Base-by-base conservation (phyloP, 2,329 filamentous ascomycete species). In the Tympanopsis confertula region DNA sequence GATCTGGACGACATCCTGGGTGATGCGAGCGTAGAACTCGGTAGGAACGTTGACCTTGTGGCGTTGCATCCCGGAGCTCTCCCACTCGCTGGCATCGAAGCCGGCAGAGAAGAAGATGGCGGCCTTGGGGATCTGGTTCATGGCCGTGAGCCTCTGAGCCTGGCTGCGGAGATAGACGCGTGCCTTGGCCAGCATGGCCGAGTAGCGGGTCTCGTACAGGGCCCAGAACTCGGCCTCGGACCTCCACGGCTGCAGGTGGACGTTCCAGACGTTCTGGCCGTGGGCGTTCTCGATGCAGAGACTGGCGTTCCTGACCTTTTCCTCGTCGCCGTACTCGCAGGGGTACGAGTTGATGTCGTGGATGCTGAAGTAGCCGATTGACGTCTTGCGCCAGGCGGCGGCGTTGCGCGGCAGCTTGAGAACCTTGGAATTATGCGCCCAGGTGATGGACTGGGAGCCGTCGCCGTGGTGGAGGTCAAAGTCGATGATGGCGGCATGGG, bases 331-430 rank as follows among this genome's bases (percentile, higher is more conserved):
- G 54, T 73, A 75, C 56, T 98, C 91, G 55, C 91, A 98, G 0
- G 93, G 91, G 52, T 93, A 98, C 0, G 89, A 96, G 59, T 98
- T 96, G 63, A 98, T 95, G 52, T 98, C 91, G 56, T 98, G 91
- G 32, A 98, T 58, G 55, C 88, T 95, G 58, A 94, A 96, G 55
- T 98, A 98, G 7, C 88, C 91, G 49, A 96, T 91, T 0, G 82
- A 80, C 1, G 82, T 79, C 63, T 85, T 91, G 61, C 89, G 89
- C 69, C 82, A 82, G 20, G 70, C 65, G 1, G 81, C 69, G 1
- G 80, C 76, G 51, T 85, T 89, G 56, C 83, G 87, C 5, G 75
- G 57, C 29, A 79, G 65, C 13, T 61, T 65, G 3, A 65, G 56
- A 29, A 82, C 75, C 42, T 82, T 79, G 35, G 74, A 68, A 53